A percentile compares a stretch with the other conserved stretches of the same genome.
Conservation (phyloP, 805 yeast species). For the Pichia membranifaciens region DNA sequence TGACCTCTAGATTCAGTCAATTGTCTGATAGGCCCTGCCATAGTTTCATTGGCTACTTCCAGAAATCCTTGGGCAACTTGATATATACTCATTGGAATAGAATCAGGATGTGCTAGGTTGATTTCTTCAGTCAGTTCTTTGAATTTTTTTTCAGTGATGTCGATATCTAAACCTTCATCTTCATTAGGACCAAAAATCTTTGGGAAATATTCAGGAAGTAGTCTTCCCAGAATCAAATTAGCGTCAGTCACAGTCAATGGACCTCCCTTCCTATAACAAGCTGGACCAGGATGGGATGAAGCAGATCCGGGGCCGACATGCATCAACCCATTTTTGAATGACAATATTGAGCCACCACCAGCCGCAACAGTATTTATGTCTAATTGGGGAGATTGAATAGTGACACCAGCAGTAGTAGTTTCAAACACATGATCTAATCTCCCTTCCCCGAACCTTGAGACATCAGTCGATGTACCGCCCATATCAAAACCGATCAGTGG, state of each 20-base stretch:
- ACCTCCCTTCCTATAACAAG: slow-evolving; percentile 82
- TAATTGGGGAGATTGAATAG: slow-evolving; percentile 78
- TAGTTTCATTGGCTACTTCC: slow-evolving; percentile 76
- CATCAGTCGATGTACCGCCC: slow-evolving; percentile 92
- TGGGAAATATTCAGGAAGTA: slow-evolving; percentile 71
- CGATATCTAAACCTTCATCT: slow-evolving; percentile 59
- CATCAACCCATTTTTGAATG: slow-evolving; percentile 66
- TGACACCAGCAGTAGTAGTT: slow-evolving; percentile 76
- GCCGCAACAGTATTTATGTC: slow-evolving; percentile 82
- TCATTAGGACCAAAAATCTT: slow-evolving; percentile 80
- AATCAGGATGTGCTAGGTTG: slow-evolving; percentile 43
- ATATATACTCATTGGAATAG: slow-evolving; percentile 44
- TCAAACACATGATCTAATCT: slow-evolving; percentile 77
- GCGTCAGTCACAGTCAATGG: slow-evolving; percentile 85
- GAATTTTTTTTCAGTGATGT: slow-evolving; percentile 46
- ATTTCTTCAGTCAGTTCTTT: slow-evolving; percentile 48
- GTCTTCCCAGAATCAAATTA: slow-evolving; percentile 63
- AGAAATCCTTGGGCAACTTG: slow-evolving; percentile 78
- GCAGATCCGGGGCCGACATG: slow-evolving; percentile 86
- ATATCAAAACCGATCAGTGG: slow-evolving; percentile 81
- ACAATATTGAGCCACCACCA: slow-evolving; percentile 71
- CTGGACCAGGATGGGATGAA: slow-evolving; percentile 85
- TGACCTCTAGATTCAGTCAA: slow-evolving; percentile 83
- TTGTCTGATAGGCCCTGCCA: slow-evolving; percentile 83
- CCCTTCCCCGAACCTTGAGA: slow-evolving; percentile 63